Base-by-base conservation (phyloP, 768 basidiomycete species). In the Tylopilus vinaceipallidus region DNA sequence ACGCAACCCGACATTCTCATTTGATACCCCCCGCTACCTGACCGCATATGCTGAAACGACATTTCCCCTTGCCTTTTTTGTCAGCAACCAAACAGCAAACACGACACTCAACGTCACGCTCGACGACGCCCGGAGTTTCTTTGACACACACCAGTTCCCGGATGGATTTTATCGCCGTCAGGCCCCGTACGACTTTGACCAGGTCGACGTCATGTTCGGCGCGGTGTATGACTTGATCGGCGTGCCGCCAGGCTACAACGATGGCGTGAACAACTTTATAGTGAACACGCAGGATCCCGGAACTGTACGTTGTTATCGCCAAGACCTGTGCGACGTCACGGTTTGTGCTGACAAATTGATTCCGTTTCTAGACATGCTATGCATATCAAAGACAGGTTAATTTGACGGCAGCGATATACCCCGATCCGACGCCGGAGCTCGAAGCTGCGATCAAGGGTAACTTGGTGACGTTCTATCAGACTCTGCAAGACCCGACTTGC, bases 11-110 rank as follows among this genome's bases (percentile, higher is more conserved):
- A 58, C 56, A 0, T 63, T 63, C 36, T 50, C 29, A 41, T 62
- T 64, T n/a, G 53, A 56, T 3, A 56, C 56, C 12, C 58, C 59
- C 0, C 53, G 61, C 9, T 64, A 12, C 42, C 39, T 59, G 1
- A 56, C 62, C 3, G 62, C 54, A 11, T 62, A 61, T 9, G 54
- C 53, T 4, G 61, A 63, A 45, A 49, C 54, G 2, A 61, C 54
- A 0, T 64, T 61, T n/a, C 62, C 62, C 2, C 48, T 64, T 11
- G 59, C 56, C 9, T 64, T 64, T 34, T 62, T 64, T 36, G 56
- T 54, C 26, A 63, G 50, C 46, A 56, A 62, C 37, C 62, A 61
- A 27, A 62, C 56, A 8, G 43, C 6, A 27, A 42, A 56, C 37
- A 52, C 59, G 39, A 63, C 62, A 11, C 17, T 50, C 3, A 54